These are phyloP conservation scores for Arthrinium phaeospermum DNA, from an alignment of 2,329 filamentous ascomycete species.

Conservation along the genomic window DNA sequence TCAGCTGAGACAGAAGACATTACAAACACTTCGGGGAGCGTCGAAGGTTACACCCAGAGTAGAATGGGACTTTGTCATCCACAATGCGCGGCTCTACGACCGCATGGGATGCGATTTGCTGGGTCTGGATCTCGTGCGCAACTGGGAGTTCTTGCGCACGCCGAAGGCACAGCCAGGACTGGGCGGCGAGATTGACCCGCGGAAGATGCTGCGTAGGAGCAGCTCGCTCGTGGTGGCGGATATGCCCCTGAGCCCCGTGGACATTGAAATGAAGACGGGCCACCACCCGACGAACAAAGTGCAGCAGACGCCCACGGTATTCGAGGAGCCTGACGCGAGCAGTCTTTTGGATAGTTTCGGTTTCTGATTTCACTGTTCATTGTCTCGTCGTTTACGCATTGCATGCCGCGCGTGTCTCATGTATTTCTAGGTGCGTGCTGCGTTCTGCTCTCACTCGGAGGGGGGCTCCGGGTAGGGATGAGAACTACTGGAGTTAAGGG, in stretches of 20 bases:
- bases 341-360: slow-evolving; percentile 93
- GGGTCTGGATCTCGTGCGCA: slow-evolving; percentile 81
- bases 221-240: slow-evolving; percentile 84
- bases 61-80: slow-evolving; percentile 89
- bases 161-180: slow-evolving; percentile 41
- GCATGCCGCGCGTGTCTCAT: neutral
- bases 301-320: slow-evolving; percentile 74
- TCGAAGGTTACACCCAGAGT: slow-evolving; percentile 77
- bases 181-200: slow-evolving; percentile 61
- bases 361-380: slow-evolving; percentile 57
- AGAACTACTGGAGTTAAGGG: neutral
- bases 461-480: neutral
- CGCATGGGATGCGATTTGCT: slow-evolving; percentile 94
- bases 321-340: slow-evolving; percentile 90
- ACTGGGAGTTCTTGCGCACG: slow-evolving; percentile 77
- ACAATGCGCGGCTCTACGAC: slow-evolving; percentile 83
- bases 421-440: neutral
- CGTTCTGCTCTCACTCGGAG: neutral
- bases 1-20: slow-evolving; percentile 79
- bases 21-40: slow-evolving; percentile 85
- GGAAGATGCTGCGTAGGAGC: slow-evolving; percentile 71
- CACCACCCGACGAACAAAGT: slow-evolving; percentile 46
- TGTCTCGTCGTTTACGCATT: neutral
- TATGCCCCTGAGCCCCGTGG: slow-evolving; percentile 52
- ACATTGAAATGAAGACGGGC: slow-evolving; percentile 49